Evolutionary conservation across 148 eudicot species (phyloP), one percentile per base, ranked within the genome.

Genomic region (Cornus controversa): DNA sequence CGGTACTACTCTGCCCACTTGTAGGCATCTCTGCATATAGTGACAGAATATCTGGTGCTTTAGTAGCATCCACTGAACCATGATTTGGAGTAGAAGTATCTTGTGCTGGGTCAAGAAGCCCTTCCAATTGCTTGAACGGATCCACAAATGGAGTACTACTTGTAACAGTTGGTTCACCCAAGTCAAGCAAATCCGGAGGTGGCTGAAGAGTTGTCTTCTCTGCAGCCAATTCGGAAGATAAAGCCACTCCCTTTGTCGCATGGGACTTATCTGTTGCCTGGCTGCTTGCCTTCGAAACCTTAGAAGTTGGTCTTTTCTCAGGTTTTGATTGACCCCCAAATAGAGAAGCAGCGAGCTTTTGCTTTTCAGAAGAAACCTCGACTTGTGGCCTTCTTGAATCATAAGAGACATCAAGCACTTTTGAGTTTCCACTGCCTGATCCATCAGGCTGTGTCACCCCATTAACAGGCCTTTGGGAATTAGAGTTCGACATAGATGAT

Each of bases 281-380:
- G 77, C 58, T 79, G 63, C 82, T 78, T 64, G 89, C 9, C 82
- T 85, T 90, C 34, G 93, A 76, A 70, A 76, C 82, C 84, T 79
- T 89, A 69, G 88, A 60, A 58, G 87, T 75, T 4, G 80, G 87
- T 78, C 82, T 91, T 80, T 85, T 88, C 67, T 96, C 93, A 47
- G 86, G 31, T 80, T 85, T 93, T 23, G 92, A 83, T 69, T 77
- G 36, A 40, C 91, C 93, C 45, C 99, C 98, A 81, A 96, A 96
- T 26, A 96, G 75, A 13, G 99, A 96, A 80, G 97, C 99, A 40
- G 99, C 99, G 69, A 96, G 93, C 78, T 83, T 93, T 80, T 93
- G 99, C 87, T 93, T 96, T 78, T 96, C 99, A 6, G 88, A 85
- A 57, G 86, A 58, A 50, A 95, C 77, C 80, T 96, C 89, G 18